Evolutionary conservation across 1,284 basidiomycete genomes (phyloP).

Genomic region (Moniliophthora roreri): DNA sequence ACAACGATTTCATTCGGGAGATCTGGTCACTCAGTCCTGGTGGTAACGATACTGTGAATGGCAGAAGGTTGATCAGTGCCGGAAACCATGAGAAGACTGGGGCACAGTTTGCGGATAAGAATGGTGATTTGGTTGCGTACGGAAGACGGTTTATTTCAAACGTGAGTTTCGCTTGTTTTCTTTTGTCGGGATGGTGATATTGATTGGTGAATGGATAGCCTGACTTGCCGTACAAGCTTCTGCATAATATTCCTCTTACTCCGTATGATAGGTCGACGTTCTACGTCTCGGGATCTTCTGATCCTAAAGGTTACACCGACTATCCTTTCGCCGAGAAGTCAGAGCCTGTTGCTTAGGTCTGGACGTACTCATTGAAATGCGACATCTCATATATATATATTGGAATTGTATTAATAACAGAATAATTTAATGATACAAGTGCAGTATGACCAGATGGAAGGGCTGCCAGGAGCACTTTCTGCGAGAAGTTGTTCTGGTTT

Average conservation of each 20-base stretch:
- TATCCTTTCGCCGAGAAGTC: constrained; percentile 12
- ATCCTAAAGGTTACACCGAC: constrained; percentile 9
- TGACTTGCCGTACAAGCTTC: constrained; percentile 42
- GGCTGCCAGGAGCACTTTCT: too few species aligned
- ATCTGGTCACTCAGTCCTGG: constrained; percentile 28
- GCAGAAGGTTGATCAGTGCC: constrained; percentile 18
- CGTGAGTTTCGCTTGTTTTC: constrained; percentile 19
- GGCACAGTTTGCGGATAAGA: constrained; percentile 25
- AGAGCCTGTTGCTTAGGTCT: too few species aligned
- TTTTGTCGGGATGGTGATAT: not conserved
- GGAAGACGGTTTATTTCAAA: constrained; percentile 49
- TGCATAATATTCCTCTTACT: too few species aligned
- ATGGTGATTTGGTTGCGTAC: constrained; percentile 41
- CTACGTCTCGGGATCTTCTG: constrained; percentile 16
- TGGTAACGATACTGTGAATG: constrained; percentile 35
- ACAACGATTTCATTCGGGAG: constrained; percentile 27
- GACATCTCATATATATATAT: too few species aligned
- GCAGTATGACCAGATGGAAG: too few species aligned
- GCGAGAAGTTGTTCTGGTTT: too few species aligned
- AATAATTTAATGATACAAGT: too few species aligned
- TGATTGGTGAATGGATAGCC: constrained; percentile 30
- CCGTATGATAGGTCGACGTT: constrained; percentile 20
- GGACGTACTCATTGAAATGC: too few species aligned
- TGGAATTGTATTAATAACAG: too few species aligned
- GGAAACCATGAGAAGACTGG: too few species aligned